Evolutionary conservation across 2,329 filamentous ascomycete species (phyloP).

Genomic region (Trichoderma gracile): DNA sequence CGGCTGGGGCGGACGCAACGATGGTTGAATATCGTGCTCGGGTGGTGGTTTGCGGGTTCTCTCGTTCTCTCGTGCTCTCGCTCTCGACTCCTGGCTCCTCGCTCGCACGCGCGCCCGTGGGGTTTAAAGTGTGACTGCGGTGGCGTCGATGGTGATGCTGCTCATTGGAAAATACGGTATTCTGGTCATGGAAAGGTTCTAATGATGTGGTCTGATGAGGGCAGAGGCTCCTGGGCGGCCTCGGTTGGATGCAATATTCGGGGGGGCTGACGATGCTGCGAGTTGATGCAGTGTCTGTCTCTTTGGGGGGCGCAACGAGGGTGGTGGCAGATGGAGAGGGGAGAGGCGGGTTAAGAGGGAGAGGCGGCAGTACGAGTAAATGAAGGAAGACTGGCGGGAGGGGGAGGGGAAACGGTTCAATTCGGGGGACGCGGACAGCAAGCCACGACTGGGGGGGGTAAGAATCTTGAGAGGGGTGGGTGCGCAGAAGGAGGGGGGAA

Average conservation of each 20-base stretch:
- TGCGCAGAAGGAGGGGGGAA: conserved; percentile 26
- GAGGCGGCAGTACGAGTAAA: conserved; percentile 28
- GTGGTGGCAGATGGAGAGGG: conserved; percentile 27
- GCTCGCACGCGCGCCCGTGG: conserved; percentile 66
- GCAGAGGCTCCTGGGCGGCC: conserved; percentile 37
- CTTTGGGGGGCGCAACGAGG: conserved; percentile 26
- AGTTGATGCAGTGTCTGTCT: conserved; percentile 31
- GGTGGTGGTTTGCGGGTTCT: conserved; percentile 33
- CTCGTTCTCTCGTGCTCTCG: conserved; percentile 33
- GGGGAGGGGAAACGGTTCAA: conserved; percentile 37
- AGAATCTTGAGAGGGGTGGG: conserved; percentile 25
- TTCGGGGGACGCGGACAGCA: conserved; percentile 24
- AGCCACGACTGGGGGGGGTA: conserved; percentile 24
- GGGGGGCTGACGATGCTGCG: conserved; percentile 32
- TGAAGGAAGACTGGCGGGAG: conserved; percentile 29
- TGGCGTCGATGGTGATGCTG: conserved; percentile 51
- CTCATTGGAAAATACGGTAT: conserved; percentile 54
- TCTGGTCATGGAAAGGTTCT: conserved; percentile 46
- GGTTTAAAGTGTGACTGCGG: conserved; percentile 69
- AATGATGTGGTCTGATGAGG: conserved; percentile 33
- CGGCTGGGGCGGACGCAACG: conserved; percentile 45
- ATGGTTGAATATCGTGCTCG: conserved; percentile 61
- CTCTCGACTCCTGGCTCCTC: conserved; percentile 50
- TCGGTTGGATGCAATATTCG: conserved; percentile 31
- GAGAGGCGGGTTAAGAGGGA: conserved; percentile 27